Percentiles rank a stretch among this genome's conserved stretches.
phyloP scores from a whole-genome alignment of 805 yeast genomes.

The Peterozyma xylosa region DNA sequence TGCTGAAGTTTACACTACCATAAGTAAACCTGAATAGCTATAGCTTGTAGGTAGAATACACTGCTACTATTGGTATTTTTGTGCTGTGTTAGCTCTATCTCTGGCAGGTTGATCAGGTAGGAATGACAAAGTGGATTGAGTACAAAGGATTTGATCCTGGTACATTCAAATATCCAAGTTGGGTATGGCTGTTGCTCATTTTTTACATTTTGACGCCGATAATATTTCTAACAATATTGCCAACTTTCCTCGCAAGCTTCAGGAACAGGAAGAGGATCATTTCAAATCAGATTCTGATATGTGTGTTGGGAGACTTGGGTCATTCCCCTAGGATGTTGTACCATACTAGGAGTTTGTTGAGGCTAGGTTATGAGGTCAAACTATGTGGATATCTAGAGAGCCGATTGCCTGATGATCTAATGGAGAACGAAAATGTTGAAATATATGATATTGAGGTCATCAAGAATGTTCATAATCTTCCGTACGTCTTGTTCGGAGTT shows the following conservation, averaged over 20 bases:
- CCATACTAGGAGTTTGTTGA: constrained; percentile 76
- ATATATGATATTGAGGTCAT: constrained; percentile 38
- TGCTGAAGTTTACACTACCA: too few relatives aligned
- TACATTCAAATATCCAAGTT: constrained; percentile 21
- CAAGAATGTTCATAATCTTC: constrained; percentile 30
- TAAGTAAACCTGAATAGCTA: too few relatives aligned
- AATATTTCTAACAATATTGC: constrained; percentile 31
- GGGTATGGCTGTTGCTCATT: constrained; percentile 37
- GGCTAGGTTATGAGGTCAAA: constrained; percentile 65
- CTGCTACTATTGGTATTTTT: too few relatives aligned
- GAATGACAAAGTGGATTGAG: constrained; percentile 6
- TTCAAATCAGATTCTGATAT: constrained; percentile 55
- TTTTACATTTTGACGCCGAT: constrained; percentile 41
- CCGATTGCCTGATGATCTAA: constrained; percentile 39
- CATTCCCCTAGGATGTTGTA: constrained; percentile 93
- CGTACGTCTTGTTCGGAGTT: constrained; percentile 50
- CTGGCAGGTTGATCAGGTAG: too few relatives aligned
- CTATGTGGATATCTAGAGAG: constrained; percentile 77
- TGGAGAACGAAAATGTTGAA: constrained; percentile 42
- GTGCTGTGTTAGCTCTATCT: too few relatives aligned
- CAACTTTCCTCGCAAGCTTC: constrained; percentile 21
- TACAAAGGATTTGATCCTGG: constrained; percentile 7
- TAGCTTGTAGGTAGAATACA: too few relatives aligned
- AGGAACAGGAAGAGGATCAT: constrained; percentile 9
- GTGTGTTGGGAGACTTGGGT: constrained; percentile 89